Conservation (phyloP, 805 yeast species). For the Candida awuae region DNA sequence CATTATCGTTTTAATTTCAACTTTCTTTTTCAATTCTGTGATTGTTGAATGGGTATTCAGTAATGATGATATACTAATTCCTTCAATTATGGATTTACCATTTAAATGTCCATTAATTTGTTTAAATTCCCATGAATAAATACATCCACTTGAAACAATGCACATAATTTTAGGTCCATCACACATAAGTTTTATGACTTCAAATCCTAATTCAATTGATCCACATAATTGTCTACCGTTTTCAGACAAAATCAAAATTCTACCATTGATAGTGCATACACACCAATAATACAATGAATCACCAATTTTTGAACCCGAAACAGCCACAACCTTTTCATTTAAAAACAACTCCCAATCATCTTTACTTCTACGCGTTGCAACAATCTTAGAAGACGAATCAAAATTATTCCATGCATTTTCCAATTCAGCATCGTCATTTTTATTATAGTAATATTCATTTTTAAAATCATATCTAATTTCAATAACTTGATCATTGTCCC, state of each 20-base stretch:
- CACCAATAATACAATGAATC: conserved; percentile 49
- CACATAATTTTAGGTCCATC: conserved; percentile 31
- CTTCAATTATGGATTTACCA: conserved; percentile 29
- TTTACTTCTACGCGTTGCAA: conserved; percentile 6
- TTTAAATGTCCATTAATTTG: conserved; percentile 7
- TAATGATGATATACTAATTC: conserved; percentile 47
- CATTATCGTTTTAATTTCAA: conserved; percentile 19
- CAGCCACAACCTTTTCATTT: conserved; percentile 34
- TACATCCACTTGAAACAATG: conserved; percentile 42
- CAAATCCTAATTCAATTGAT: conserved; percentile 43
- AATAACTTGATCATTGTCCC: conserved; percentile 12
- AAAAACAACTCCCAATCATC: conserved; percentile 34
- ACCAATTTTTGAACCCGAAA: conserved; percentile 26
- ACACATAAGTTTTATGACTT: conserved; percentile 34
- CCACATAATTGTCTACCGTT: conserved; percentile 42
- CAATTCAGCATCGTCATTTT: conserved; percentile 21
- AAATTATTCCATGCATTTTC: conserved; percentile 29
- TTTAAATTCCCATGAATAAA: conserved; percentile 42
- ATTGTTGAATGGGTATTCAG: conserved; percentile 31
- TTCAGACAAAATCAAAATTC: conserved; percentile 38
- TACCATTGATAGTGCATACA: conserved; percentile 52
- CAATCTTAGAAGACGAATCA: conserved; percentile 27
- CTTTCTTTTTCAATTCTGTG: conserved; percentile 19
- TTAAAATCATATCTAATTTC: conserved; percentile 17
- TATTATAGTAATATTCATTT: conserved; percentile 10